Conservation (phyloP, 345 rosid species). For the Laguncularia racemosa region DNA sequence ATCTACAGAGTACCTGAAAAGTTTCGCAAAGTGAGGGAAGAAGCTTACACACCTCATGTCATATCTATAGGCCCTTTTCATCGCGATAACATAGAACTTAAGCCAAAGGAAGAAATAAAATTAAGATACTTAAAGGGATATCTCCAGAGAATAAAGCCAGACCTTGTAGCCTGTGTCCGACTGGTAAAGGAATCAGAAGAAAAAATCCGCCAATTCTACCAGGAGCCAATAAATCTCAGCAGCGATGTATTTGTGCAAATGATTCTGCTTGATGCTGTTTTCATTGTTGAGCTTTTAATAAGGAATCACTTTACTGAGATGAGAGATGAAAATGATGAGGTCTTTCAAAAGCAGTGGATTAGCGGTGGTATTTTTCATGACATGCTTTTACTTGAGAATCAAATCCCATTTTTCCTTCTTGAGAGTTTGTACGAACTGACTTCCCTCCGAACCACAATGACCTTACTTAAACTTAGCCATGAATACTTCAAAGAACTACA, state of each 20-base stretch:
- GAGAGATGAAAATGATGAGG: conserved; percentile 11
- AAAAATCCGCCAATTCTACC: conserved; percentile 22
- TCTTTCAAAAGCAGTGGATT: conserved; percentile 27
- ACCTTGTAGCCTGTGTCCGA: conserved; percentile 11
- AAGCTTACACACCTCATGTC: conserved; percentile 15
- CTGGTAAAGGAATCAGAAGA: conserved; percentile 16
- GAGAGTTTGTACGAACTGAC: conserved; percentile 11
- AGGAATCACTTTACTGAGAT: conserved; percentile 10
- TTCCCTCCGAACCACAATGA: background rate
- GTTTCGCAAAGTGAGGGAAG: conserved; percentile 7
- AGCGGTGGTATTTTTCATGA: conserved; percentile 12
- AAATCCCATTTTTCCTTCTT: conserved; percentile 16
- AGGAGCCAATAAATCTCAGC: conserved; percentile 11
- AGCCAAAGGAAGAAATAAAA: conserved; percentile 23
- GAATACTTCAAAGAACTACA: conserved; percentile 20
- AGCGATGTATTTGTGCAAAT: conserved; percentile 20
- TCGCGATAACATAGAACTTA: conserved; percentile 9
- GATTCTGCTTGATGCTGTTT: conserved; percentile 24
- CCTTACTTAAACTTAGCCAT: conserved; percentile 9
- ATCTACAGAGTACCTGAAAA: conserved; percentile 20
- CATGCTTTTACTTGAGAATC: conserved; percentile 19
- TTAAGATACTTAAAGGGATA: conserved; percentile 19
- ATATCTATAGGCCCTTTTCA: conserved; percentile 21
- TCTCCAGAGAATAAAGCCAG: conserved; percentile 10
- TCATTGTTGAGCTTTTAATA: conserved; percentile 25